phyloP scores from a whole-genome alignment of 2,329 filamentous ascomycete species.

The Cladophialophora yegresii region DNA sequence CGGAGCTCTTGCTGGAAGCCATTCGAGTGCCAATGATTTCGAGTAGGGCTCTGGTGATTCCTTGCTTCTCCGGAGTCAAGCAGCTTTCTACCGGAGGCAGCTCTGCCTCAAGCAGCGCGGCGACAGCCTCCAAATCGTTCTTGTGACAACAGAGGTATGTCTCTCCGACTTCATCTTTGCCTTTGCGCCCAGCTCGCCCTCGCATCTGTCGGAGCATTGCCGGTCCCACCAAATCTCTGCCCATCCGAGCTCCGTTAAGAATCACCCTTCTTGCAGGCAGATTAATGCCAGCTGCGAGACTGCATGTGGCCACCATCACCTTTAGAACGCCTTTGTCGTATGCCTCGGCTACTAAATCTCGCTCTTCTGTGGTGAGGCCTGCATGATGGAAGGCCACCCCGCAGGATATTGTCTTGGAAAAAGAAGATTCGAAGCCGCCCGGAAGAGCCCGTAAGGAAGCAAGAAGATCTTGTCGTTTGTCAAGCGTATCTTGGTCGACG shows the following conservation, averaged over 20 bases:
- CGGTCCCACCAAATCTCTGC: conserved; percentile 72
- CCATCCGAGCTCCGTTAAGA: conserved; percentile 73
- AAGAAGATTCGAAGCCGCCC: conserved; percentile 65
- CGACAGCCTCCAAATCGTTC: conserved; percentile 67
- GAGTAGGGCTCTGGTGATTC: conserved; percentile 70
- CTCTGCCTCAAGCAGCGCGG: conserved; percentile 71
- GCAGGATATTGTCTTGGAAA: conserved; percentile 64
- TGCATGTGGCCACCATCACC: conserved; percentile 75
- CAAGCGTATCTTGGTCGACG: conserved; percentile 53
- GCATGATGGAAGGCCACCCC: conserved; percentile 75
- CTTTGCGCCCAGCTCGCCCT: conserved; percentile 74
- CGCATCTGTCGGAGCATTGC: conserved; percentile 81
- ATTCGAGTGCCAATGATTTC: conserved; percentile 70
- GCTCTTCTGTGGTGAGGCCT: conserved; percentile 69
- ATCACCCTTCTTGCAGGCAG: conserved; percentile 72
- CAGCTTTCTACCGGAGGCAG: conserved; percentile 70
- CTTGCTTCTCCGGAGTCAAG: conserved; percentile 65
- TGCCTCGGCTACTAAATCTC: conserved; percentile 69
- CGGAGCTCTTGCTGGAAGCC: conserved; percentile 64
- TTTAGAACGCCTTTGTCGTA: conserved; percentile 69
- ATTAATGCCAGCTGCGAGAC: conserved; percentile 81
- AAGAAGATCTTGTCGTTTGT: conserved; percentile 64
- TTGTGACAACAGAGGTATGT: conserved; percentile 74
- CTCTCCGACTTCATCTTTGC: conserved; percentile 75
- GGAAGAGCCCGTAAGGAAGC: conserved; percentile 66